Percentiles rank a stretch among this genome's conserved stretches.
Evolutionary conservation across 768 basidiomycete species (phyloP).

Genomic region (Psilocybe tampanensis): DNA sequence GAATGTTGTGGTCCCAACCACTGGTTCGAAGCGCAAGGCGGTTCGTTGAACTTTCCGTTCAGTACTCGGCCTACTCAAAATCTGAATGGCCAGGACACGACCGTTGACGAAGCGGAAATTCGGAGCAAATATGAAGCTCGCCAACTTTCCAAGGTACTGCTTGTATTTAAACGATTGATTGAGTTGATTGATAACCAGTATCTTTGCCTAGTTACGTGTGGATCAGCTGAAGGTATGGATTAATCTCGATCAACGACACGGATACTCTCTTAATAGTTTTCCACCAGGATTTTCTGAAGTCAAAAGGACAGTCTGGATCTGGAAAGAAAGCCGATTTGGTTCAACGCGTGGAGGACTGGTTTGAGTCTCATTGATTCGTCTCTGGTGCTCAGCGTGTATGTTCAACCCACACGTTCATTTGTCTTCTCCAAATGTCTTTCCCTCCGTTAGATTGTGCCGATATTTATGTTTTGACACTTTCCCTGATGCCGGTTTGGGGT

Average conservation of each 20-base stretch:
- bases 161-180: conserved; percentile 14
- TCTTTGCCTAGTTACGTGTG: conserved; percentile 59
- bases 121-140: conserved; percentile 65
- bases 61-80: conserved; percentile 4
- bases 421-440: background rate
- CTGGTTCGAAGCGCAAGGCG: conserved; percentile 72
- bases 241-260: conserved; percentile 5
- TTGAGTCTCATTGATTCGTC: conserved; percentile 40
- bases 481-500: background rate
- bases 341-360: conserved; percentile 66
- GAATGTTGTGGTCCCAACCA: conserved; percentile 44
- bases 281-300: conserved; percentile 69
- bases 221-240: conserved; percentile 73
- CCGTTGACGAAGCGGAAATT: conserved; percentile 73
- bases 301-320: conserved; percentile 58
- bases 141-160: conserved; percentile 62
- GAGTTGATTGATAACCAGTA: conserved; percentile 12
- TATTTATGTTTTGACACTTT: background rate
- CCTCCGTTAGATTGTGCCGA: background rate
- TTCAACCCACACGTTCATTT: background rate
- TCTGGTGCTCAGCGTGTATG: background rate
- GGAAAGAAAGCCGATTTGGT: conserved; percentile 78
- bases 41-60: conserved; percentile 42
- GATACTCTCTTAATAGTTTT: conserved; percentile 3
- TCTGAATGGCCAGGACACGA: conserved; percentile 49